Conservation (phyloP, 2,329 filamentous ascomycete genomes). For the Aspergillus amoenus region DNA sequence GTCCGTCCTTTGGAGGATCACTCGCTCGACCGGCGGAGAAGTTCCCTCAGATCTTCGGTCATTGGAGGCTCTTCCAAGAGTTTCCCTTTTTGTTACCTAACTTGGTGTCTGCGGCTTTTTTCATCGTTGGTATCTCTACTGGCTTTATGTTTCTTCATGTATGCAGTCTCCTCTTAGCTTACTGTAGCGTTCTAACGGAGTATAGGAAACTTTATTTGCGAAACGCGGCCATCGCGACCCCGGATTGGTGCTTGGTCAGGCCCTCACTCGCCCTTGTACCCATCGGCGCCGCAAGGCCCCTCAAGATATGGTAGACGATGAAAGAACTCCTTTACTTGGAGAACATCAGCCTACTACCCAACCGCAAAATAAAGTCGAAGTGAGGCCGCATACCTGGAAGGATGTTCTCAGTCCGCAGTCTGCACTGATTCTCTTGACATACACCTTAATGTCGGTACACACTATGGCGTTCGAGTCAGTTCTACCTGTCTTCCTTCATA, state of each 20-base stretch:
- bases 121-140: slow-evolving; percentile 71
- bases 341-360: slow-evolving; percentile 12
- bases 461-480: slow-evolving; percentile 83
- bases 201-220: slow-evolving; percentile 73
- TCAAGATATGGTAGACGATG: slow-evolving; percentile 19
- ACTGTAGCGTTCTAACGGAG: slow-evolving; percentile 43
- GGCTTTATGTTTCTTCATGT: slow-evolving; percentile 77
- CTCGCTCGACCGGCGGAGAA: slow-evolving; percentile 78
- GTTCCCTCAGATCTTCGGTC: slow-evolving; percentile 68
- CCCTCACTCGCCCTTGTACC: slow-evolving; percentile 52
- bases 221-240: slow-evolving; percentile 70
- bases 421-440: slow-evolving; percentile 70
- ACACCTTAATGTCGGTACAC: slow-evolving; percentile 79
- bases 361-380: slow-evolving; percentile 15
- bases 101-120: slow-evolving; percentile 71
- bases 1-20: slow-evolving; percentile 82
- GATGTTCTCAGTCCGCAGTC: slow-evolving; percentile 76
- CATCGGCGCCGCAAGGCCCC: slow-evolving; percentile 20
- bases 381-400: slow-evolving; percentile 45
- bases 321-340: slow-evolving; percentile 34
- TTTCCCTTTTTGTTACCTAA: slow-evolving; percentile 88
- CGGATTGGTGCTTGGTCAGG: slow-evolving; percentile 71
- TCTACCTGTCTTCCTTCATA: slow-evolving; percentile 84
- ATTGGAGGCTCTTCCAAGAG: slow-evolving; percentile 64
- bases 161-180: slow-evolving; percentile 12